Evolutionary conservation across 2,329 filamentous ascomycete genomes (phyloP), one percentile per base, ranked within the genome.

Genomic region (Nectriaceae sp.): DNA sequence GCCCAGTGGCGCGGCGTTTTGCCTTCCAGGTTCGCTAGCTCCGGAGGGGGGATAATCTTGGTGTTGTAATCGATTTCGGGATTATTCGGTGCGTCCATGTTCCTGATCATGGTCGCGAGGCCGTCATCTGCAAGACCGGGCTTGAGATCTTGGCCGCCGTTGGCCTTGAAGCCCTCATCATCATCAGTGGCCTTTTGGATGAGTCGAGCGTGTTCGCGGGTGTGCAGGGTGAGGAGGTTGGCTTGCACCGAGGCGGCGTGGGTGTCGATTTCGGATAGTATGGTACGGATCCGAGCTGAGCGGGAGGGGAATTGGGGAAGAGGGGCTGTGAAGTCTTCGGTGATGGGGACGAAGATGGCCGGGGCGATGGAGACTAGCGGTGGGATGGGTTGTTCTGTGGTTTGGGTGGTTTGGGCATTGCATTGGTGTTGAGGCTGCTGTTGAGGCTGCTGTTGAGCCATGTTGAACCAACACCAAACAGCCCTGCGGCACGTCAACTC

Each of bases 321-420:
- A 18, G 57, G 50, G 2, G 49, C 47, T 37, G 57, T 50, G 42
- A 65, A 55, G 36, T 61, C 54, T 8, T 52, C 44, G 4, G 48
- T 38, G 15, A 73, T 57, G 21, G 68, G 66, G 21, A 67, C 62
- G 55, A 71, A 74, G 39, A 73, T 67, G 48, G 63, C 56, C 4
- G 63, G 55, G 4, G 59, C 49, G 47, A 66, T 54, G 45, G 53
- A 47, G 13, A 33, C 49, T 29, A 70, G 47, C 4, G 3, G 26
- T 4, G 60, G 62, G 42, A 59, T 52, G 21, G 49, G 26, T 16
- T 52, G 42, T 13, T 52, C 21, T 52, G 22, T 47, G 19, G 36
- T 29, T 16, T 19, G n/a, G 31, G n/a, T n/a, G 16, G 18, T 20
- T 11, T 18, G 6, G 21, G 29, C 21, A n/a, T 4, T 20, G 37